phyloP scores from a whole-genome alignment of 805 yeast species.

The Isabelozyma heimii region DNA sequence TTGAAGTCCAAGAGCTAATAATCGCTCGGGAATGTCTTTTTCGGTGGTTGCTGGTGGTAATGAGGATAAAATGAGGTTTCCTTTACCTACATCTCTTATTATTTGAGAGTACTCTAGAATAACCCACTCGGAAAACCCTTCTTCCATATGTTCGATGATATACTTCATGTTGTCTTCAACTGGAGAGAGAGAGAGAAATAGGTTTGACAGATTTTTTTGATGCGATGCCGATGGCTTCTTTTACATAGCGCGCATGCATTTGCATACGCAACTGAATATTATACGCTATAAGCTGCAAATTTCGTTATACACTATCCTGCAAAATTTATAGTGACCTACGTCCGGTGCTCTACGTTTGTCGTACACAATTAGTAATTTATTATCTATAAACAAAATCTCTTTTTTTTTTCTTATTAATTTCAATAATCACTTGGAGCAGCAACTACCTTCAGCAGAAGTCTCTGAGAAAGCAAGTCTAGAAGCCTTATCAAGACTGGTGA shows the following conservation, averaged over 20 bases:
- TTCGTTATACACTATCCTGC: too few relatives aligned
- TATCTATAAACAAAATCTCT: not conserved
- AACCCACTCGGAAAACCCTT: slow-evolving; percentile 96
- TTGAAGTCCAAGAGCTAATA: slow-evolving; percentile 62
- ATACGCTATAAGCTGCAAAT: too few relatives aligned
- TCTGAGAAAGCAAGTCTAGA: slow-evolving; percentile 38
- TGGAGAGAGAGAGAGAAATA: not conserved
- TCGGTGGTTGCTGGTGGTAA: slow-evolving; percentile 62
- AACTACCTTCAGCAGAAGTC: slow-evolving; percentile 12
- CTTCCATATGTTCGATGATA: slow-evolving; percentile 96
- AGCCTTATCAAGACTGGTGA: slow-evolving; percentile 35
- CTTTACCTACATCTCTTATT: slow-evolving; percentile 75
- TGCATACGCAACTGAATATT: too few relatives aligned
- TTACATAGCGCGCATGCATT: too few relatives aligned
- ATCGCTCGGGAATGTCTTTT: slow-evolving; percentile 58
- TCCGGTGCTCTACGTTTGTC: too few relatives aligned
- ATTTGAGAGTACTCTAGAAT: slow-evolving; percentile 81
- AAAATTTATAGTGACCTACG: too few relatives aligned
- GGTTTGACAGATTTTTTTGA: not conserved
- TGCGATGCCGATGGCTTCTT: not conserved
- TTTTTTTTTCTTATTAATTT: too few relatives aligned
- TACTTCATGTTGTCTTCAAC: slow-evolving; percentile 61
- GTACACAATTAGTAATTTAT: too few relatives aligned
- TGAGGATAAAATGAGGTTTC: slow-evolving; percentile 73
- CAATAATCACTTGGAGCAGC: slow-evolving; percentile 3